Conservation (phyloP, 108 stramenopile genomes). For the Skeletonema menzelii region DNA sequence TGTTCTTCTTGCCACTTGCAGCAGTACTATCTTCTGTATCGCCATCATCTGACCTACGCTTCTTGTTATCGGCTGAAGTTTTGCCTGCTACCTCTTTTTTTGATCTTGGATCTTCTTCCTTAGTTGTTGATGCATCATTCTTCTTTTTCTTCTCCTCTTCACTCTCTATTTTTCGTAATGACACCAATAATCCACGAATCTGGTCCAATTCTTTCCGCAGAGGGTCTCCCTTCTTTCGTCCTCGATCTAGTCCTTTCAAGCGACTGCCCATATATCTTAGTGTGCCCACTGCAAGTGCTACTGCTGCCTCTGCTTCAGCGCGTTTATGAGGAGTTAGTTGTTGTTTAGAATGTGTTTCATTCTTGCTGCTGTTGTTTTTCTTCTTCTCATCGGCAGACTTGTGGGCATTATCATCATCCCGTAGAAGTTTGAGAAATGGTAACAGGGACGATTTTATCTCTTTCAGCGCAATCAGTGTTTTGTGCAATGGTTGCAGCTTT, state of each 20-base stretch:
- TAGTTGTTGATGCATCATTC: background rate
- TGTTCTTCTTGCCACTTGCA: background rate
- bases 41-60: background rate
- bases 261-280: conserved; percentile 79
- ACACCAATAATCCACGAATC: conserved; percentile 65
- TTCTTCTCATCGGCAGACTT: background rate
- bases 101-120: background rate
- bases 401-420: conserved; percentile 10
- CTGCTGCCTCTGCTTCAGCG: conserved; percentile 55
- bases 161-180: conserved; percentile 28
- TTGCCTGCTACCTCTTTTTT: background rate
- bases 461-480: conserved; percentile 34
- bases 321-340: conserved; percentile 17
- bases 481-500: conserved; percentile 29
- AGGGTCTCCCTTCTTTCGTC: conserved; percentile 64
- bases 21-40: background rate
- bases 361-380: background rate
- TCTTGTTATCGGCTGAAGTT: background rate
- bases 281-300: conserved; percentile 79
- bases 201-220: conserved; percentile 72
- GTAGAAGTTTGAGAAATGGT: conserved; percentile 28
- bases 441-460: conserved; percentile 32
- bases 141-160: conserved; percentile 3
- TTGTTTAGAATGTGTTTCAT: background rate
- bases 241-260: conserved; percentile 62